phyloP scores from a whole-genome alignment of 176 grass and related monocot species.

The Lolium perenne region DNA sequence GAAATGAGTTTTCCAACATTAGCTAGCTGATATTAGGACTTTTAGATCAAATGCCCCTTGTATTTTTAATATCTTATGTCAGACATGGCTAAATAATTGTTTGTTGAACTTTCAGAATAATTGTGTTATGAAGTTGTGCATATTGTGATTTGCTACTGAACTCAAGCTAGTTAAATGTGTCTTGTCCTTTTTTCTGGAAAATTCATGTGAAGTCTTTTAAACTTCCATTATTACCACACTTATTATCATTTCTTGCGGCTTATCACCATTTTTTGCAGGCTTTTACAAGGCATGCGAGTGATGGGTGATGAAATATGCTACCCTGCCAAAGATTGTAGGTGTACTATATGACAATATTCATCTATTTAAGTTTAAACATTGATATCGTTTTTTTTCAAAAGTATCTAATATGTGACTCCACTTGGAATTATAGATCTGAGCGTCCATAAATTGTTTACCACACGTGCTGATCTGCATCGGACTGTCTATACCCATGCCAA shows the following conservation, averaged over 20 bases:
- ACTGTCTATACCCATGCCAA: conserved; percentile 95
- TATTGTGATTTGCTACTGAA: neutral
- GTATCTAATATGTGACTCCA: conserved; percentile 18
- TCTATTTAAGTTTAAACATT: conserved; percentile 5
- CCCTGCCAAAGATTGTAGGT: conserved; percentile 95
- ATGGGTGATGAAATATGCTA: conserved; percentile 97
- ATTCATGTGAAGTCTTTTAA: neutral
- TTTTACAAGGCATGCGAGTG: conserved; percentile 81
- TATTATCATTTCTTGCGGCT: neutral
- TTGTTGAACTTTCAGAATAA: neutral
- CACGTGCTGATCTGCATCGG: conserved; percentile 87
- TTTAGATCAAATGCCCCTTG: conserved; percentile 23
- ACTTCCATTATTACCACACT: neutral
- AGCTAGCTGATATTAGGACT: neutral
- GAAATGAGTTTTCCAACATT: neutral
- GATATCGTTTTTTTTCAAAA: neutral
- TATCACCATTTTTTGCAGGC: conserved; percentile 45
- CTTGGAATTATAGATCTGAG: conserved; percentile 67
- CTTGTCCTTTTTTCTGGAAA: neutral
- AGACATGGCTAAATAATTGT: neutral
- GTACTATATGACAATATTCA: conserved; percentile 22
- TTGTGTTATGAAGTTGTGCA: neutral
- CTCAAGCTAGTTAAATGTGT: neutral
- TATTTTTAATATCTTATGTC: conserved; percentile 16
- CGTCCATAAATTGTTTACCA: conserved; percentile 88